Conservation (phyloP, 345 rosid genomes). For the Eucalyptus leucophloia region DNA sequence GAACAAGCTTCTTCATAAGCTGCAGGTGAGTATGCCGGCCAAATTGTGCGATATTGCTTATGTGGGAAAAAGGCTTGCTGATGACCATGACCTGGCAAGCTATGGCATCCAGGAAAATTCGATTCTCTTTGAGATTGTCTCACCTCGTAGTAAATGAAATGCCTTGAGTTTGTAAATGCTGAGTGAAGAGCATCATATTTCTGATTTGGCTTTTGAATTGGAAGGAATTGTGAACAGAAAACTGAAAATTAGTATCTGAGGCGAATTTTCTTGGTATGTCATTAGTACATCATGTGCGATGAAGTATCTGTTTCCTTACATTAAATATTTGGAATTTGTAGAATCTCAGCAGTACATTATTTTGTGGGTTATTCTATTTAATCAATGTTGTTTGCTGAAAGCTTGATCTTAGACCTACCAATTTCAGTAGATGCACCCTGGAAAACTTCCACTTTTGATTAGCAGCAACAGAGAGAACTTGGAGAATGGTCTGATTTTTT, state of each 20-base stretch:
- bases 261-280: neutral
- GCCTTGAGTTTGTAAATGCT: neutral
- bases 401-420: neutral
- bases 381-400: neutral
- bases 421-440: neutral
- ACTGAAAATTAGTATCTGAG: neutral
- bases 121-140: neutral
- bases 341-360: neutral
- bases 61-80: neutral
- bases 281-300: neutral
- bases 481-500: neutral
- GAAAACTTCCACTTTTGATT: neutral
- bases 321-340: neutral
- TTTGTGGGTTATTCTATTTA: neutral
- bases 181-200: neutral
- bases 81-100: neutral
- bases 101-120: neutral
- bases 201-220: neutral
- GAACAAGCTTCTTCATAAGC: neutral
- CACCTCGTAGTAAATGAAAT: neutral
- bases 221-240: neutral
- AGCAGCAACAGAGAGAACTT: neutral
- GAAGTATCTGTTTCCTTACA: neutral
- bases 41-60: neutral
- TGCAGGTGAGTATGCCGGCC: neutral